Base-by-base conservation (phyloP, 2,329 filamentous ascomycete genomes). In the Aureobasidium zeae region DNA sequence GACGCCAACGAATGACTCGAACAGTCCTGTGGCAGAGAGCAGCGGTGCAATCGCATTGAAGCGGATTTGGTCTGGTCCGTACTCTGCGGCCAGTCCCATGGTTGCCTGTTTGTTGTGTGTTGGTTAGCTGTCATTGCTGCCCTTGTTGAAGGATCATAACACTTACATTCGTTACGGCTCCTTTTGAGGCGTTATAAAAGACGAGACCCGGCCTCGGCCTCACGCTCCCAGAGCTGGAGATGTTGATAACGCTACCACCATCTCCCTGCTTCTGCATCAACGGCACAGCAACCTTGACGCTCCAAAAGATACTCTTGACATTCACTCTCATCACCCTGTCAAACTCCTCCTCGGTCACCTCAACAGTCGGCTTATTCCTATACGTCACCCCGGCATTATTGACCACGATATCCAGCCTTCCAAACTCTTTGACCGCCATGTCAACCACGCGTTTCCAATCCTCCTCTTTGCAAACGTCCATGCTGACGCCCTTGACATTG, bases 171-270 rank as follows among this genome's bases (percentile, higher is more conserved):
- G 56, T 61, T 19, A 81, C 73, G 1, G 79, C 79, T 0, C 74
- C 78, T 57, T 84, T 84, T 31, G 72, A 76, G 1, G 79, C 76
- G 54, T 82, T 83, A 54, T 83, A 83, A 79, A 79, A 83, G 1
- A 79, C 77, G 33, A 83, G 55, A 0, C 77, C 73, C 0, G 76
- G 75, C 17, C 79, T 66, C 0, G 79, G 80, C 19, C 81, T 63
- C 6, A 70, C 67, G 3, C 72, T 77, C 0, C 78, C 79, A 0
- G 79, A 81, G 2, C 75, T 80, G 1, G 79, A 77, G 37, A 83
- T 74, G 48, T 80, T 79, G 44, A 84, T 72, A 45, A 84, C 79
- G 19, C 65, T 71, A 0, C 76, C 79, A 0, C 74, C 71, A 5
- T 72, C 68, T 1, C 71, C 70, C 46, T 73, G 63, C 45, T 71